Base-by-base conservation (phyloP, 2,329 filamentous ascomycete genomes). In the Penicillium crustosum region DNA sequence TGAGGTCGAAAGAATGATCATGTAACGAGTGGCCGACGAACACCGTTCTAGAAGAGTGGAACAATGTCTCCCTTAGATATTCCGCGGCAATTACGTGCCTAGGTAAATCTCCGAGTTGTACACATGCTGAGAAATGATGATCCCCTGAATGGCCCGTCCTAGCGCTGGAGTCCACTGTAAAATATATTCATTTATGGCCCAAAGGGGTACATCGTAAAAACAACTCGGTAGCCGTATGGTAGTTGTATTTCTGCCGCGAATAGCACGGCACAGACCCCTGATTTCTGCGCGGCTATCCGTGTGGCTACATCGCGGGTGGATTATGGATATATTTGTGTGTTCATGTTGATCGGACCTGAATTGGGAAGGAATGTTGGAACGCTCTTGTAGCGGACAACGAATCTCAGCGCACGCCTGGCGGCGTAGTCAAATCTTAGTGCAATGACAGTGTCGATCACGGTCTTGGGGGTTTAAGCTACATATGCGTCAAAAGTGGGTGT, bases 371-470 rank as follows among this genome's bases (percentile, higher is more conserved):
- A 57, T 38, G 7, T 9, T 38, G 35, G 33, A 41, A n/a, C 25
- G 17, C 21, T 15, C n/a, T 31, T 31, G 4, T 23, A 35, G 19
- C 33, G 31, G 39, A 23, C 21, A 41, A 41, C 27, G 10, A 25
- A 44, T 47, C 42, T 47, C 21, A 9, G 33, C 38, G 43, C 21
- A 25, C 41, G 21, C 41, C 13, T 29, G 17, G 17, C 23, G 7
- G 5, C 9, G 12, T 15, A 19, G 15, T 38, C 3, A 29, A 41
- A 51, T 15, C 8, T 36, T 25, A 54, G 35, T 33, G 43, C 27
- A 48, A 43, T 54, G 50, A 55, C 48, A 62, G 55, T n/a, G 61
- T 17, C 25, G 53, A 64, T 64, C 57, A 42, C 21, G 23, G 27
- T 43, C 31, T 9, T 49, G 12, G n/a, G 17, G 0, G 1, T 38